Base-by-base conservation (phyloP, 345 rosid species). In the Clausena lansium region DNA sequence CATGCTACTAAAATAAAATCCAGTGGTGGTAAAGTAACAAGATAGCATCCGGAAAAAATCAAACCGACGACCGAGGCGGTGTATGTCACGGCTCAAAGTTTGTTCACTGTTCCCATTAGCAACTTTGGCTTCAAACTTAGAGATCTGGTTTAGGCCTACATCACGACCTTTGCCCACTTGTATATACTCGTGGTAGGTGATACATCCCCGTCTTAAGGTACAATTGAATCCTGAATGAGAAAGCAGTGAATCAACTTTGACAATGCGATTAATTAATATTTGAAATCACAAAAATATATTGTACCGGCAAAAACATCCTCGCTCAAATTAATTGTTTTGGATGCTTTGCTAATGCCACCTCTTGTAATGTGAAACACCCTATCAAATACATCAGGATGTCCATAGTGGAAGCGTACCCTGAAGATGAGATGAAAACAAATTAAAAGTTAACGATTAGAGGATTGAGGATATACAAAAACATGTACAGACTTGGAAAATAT, bases 81-180 rank as follows among this genome's bases (percentile, higher is more conserved):
- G 87, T 47, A 95, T 85, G 74, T 95, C 99, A 79, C 99, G 98
- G 86, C 97, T 89, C 70, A 95, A 54, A 54, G 98, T 92, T 84
- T 95, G 99, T 77, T 95, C 99, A 45, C 99, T 95, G 84, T 93
- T 95, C 69, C 99, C 98, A 80, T 95, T 95, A 41, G 97, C 95
- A 60, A 95, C 95, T 85, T 95, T 95, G 82, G 99, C 99, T 83
- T 95, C 99, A 82, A 93, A 95, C 85, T 89, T 95, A 0, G 99
- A 95, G 82, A 95, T 95, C 81, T 95, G 99, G 85, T 88, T 95
- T 61, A 95, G 88, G 81, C 99, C 99, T 63, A 93, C 99, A 64
- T 95, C 99, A 76, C 99, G 99, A 73, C 99, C 99, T 86, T 95
- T 95, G 54, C 99, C 99, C 72, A 95, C 96, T 89, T 95, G 98